phyloP scores from a whole-genome alignment of 2,329 filamentous ascomycete species.

The Uncinocarpus reesii region DNA sequence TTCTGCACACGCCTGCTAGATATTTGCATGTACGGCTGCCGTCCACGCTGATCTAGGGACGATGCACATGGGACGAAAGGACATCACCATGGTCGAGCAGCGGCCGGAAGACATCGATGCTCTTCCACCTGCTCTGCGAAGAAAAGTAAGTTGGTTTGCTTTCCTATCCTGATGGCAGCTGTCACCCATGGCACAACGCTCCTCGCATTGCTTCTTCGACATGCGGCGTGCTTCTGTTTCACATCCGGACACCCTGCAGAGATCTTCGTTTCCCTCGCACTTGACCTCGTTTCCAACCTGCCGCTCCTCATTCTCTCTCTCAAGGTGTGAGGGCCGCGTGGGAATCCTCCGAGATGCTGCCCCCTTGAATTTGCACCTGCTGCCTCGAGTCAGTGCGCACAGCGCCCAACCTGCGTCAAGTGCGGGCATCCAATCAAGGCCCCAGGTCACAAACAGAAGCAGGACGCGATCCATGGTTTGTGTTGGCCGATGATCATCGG shows the following conservation, averaged over 20 bases:
- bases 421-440: constrained; percentile 4
- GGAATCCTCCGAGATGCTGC: no score
- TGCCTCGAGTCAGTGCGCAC: neutral
- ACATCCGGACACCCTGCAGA: neutral
- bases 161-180: neutral
- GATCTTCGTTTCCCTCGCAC: neutral
- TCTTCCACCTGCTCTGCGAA: constrained; percentile 45
- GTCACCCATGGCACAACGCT: neutral
- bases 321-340: no score
- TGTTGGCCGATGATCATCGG: constrained; percentile 3
- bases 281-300: neutral
- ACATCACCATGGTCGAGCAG: constrained; percentile 3
- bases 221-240: neutral
- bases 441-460: constrained; percentile 1
- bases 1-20: no score
- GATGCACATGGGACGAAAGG: constrained; percentile 6
- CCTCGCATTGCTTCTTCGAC: neutral
- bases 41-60: no score
- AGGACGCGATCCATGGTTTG: constrained; percentile 1
- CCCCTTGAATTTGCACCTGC: neutral
- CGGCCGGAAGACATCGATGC: constrained; percentile 39
- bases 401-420: neutral
- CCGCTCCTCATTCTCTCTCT: neutral
- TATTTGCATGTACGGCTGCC: no score
- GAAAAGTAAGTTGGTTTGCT: constrained; percentile 43